Conservation (phyloP, 805 yeast genomes). For the Blastobotrys americana region DNA sequence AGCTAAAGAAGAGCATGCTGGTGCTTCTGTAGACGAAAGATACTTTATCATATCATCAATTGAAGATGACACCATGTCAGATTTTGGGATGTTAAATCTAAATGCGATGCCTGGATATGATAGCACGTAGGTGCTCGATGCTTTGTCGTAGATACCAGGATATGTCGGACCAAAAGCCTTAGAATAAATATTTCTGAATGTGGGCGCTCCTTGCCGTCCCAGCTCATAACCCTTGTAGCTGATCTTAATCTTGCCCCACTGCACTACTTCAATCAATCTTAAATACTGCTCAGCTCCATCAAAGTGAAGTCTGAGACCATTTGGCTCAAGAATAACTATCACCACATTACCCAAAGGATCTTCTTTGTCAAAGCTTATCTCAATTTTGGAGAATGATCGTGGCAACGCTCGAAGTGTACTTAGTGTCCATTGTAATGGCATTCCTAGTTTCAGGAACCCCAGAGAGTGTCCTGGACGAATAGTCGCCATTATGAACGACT, state of each 20-base stretch:
- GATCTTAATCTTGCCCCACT: conserved; percentile 16
- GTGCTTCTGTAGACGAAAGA: conserved; percentile 19
- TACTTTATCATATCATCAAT: conserved; percentile 29
- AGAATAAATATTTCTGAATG: conserved; percentile 44
- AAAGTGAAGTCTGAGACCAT: conserved; percentile 23
- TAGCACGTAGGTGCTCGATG: conserved; percentile 34
- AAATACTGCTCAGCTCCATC: conserved; percentile 20
- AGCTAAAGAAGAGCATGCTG: conserved; percentile 19
- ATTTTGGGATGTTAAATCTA: conserved; percentile 33
- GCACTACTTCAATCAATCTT: conserved; percentile 21
- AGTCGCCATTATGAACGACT: background rate
- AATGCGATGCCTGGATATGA: conserved; percentile 55
- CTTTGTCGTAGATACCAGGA: conserved; percentile 39
- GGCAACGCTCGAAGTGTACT: conserved; percentile 10
- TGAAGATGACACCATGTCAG: conserved; percentile 14
- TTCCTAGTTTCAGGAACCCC: conserved; percentile 12
- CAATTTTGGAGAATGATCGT: conserved; percentile 15
- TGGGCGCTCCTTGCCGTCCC: conserved; percentile 14
- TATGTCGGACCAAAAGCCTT: conserved; percentile 57
- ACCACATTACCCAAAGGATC: conserved; percentile 13
- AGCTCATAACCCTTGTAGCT: conserved; percentile 21
- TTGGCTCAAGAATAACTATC: conserved; percentile 14
- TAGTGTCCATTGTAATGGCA: conserved; percentile 14
- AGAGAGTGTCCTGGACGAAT: background rate
- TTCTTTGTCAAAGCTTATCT: conserved; percentile 16